Conservation (phyloP, 2,329 filamentous ascomycete species). For the Camillea tinctor region DNA sequence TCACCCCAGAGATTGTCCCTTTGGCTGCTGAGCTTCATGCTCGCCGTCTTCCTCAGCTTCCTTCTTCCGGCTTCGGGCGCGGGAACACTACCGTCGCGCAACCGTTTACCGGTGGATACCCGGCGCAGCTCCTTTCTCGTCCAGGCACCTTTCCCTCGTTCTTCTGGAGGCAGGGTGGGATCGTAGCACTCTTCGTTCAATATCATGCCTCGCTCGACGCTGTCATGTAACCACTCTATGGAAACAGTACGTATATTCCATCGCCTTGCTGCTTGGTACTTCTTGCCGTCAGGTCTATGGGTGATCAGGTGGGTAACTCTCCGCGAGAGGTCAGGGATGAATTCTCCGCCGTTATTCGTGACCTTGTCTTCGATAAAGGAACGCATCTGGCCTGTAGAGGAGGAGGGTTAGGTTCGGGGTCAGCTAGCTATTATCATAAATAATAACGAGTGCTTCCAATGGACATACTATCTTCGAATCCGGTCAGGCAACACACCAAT, state of each 20-base stretch:
- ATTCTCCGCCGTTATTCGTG: conserved; percentile 71
- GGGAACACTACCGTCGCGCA: conserved; percentile 47
- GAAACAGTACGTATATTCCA: conserved; percentile 82
- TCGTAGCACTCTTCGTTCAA: conserved; percentile 85
- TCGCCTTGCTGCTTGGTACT: conserved; percentile 81
- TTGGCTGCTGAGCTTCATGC: conserved; percentile 77
- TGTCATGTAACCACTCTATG: conserved; percentile 82
- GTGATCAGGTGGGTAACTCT: conserved; percentile 86
- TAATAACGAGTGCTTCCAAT: not conserved
- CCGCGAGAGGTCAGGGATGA: conserved; percentile 84
- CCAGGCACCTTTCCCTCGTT: conserved; percentile 79
- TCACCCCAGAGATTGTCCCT: conserved; percentile 87
- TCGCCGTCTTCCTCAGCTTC: conserved; percentile 85
- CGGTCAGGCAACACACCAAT: conserved; percentile 55
- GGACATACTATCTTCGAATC: conserved; percentile 51
- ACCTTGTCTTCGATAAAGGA: conserved; percentile 68
- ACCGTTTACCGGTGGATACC: conserved; percentile 56
- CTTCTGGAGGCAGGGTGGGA: conserved; percentile 64
- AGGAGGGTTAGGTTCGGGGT: not conserved
- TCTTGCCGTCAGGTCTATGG: conserved; percentile 75
- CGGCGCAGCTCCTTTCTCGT: conserved; percentile 50
- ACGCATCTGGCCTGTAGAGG: conserved; percentile 57
- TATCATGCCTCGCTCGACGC: conserved; percentile 82
- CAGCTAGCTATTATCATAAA: conserved; percentile 6
- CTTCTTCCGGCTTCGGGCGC: conserved; percentile 60